phyloP scores from a whole-genome alignment of 805 yeast species.

The Saturnispora kantuleensis region DNA sequence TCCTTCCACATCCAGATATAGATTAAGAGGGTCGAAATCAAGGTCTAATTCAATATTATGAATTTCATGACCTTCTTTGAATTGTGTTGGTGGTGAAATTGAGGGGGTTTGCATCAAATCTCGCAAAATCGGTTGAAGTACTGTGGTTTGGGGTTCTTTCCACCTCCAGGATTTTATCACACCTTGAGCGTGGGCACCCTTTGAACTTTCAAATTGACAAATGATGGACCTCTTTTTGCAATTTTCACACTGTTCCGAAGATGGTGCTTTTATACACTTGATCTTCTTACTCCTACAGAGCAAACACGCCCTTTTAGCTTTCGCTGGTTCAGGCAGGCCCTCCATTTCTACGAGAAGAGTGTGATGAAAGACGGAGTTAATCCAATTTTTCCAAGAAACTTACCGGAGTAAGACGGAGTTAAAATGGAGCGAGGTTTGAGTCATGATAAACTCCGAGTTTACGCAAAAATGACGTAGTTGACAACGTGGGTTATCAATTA shows the following conservation, averaged over 20 bases:
- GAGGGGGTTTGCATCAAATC: neutral
- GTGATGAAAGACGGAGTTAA: no score
- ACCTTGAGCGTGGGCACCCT: neutral
- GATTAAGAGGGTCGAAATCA: slow-evolving; percentile 1
- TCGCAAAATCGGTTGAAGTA: neutral
- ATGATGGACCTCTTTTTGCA: slow-evolving; percentile 8
- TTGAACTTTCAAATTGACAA: slow-evolving; percentile 3
- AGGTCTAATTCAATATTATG: neutral
- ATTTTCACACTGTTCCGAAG: slow-evolving; percentile 5
- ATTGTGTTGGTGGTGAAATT: neutral
- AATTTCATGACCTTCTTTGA: neutral
- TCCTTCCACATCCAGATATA: slow-evolving; percentile 2
- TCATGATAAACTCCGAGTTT: no score
- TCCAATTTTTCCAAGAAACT: neutral
- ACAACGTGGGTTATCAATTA: no score
- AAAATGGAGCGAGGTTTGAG: no score
- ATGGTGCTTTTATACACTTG: slow-evolving; percentile 11
- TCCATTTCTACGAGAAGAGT: neutral
- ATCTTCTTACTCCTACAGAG: slow-evolving; percentile 15
- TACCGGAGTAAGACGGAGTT: no score
- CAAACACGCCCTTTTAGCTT: slow-evolving; percentile 13
- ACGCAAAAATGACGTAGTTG: no score
- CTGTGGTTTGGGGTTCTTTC: neutral
- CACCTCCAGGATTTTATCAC: slow-evolving; percentile 6
- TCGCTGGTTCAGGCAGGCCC: slow-evolving; percentile 6